Evolutionary conservation across 106 monocot species (phyloP).

Genomic region (Iris macrosiphon): DNA sequence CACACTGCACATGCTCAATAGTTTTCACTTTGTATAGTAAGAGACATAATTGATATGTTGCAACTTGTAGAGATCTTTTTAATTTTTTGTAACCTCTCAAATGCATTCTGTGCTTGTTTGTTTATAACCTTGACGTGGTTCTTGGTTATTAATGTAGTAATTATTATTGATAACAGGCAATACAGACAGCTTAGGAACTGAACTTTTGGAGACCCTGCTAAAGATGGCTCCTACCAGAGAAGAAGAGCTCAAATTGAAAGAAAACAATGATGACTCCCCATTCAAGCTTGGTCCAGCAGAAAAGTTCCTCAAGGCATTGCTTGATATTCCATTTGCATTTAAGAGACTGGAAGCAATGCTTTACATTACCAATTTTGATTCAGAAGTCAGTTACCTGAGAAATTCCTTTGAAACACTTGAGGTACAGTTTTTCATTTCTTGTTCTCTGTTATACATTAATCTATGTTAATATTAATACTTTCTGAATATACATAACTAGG

Average conservation of each 20-base stretch:
- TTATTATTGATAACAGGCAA: slow-evolving; percentile 41
- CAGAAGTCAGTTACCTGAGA: slow-evolving; percentile 43
- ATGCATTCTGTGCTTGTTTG: neutral
- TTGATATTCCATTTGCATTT: slow-evolving; percentile 59
- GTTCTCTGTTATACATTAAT: neutral
- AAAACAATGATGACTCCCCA: slow-evolving; percentile 43
- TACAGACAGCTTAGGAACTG: slow-evolving; percentile 40
- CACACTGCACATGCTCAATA: too few species aligned
- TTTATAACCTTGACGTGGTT: neutral
- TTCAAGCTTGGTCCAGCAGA: slow-evolving; percentile 55
- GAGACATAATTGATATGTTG: too few species aligned
- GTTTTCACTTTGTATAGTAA: too few species aligned
- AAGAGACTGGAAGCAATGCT: slow-evolving; percentile 67
- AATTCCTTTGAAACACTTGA: slow-evolving; percentile 62
- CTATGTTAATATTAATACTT: too few species aligned
- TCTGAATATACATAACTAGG: too few species aligned
- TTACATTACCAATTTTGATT: slow-evolving; percentile 51
- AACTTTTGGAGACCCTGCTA: slow-evolving; percentile 59
- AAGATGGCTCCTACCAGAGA: slow-evolving; percentile 69
- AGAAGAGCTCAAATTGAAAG: slow-evolving; percentile 54
- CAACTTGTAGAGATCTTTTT: neutral
- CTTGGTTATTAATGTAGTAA: neutral
- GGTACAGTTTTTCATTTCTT: slow-evolving; percentile 13
- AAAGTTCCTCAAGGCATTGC: slow-evolving; percentile 53
- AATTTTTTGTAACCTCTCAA: neutral